Base-by-base conservation (phyloP, 2,329 filamentous ascomycete genomes). In the Venturia pyrina region DNA sequence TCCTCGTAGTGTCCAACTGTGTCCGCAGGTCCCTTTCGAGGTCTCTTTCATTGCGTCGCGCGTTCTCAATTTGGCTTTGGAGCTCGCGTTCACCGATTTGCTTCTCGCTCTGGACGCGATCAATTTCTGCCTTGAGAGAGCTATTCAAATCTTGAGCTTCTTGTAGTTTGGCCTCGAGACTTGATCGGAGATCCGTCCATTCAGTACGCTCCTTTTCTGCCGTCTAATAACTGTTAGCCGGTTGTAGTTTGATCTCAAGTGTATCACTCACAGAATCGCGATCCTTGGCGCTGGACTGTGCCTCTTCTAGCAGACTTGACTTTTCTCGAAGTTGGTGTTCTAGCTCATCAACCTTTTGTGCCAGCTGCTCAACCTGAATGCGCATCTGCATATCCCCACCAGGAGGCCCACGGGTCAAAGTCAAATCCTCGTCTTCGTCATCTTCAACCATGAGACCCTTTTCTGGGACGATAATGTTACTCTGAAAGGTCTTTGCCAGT, bases 361-460 rank as follows among this genome's bases (percentile, higher is more conserved):
- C 86, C 69, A 98, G 76, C 32, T 90, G 86, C 48, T 84, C 82
- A 8, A 96, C 83, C 75, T 96, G 90, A 1, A 82, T 80, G 75
- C 96, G 89, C 68, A 92, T 91, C n/a, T 95, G 90, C 59, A 89
- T 83, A 90, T 2, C 85, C 65, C 88, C 83, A 62, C 81, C 81
- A 69, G 32, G 19, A 15, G 10, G 62, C 8, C 40, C 64, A n/a
- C 28, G 32, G 5, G 37, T 43, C 61, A 59, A 83, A 80, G 68
- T 82, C 15, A 80, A 79, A 56, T 69, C 78, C 73, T 78, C 78
- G 62, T 84, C 85, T 70, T 96, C 92, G 69, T 96, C 93, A 74
- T 98, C 95, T 75, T 99, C 95, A 1, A 98, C 87, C 88, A 98
- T 93, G 0, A 90, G 97, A 72, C 93, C 96, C 78, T 98, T 99